Percentiles rank a stretch among this genome's conserved stretches.
Conservation (phyloP, 1,284 basidiomycete species). For the Ceratobasidium theobromae region DNA sequence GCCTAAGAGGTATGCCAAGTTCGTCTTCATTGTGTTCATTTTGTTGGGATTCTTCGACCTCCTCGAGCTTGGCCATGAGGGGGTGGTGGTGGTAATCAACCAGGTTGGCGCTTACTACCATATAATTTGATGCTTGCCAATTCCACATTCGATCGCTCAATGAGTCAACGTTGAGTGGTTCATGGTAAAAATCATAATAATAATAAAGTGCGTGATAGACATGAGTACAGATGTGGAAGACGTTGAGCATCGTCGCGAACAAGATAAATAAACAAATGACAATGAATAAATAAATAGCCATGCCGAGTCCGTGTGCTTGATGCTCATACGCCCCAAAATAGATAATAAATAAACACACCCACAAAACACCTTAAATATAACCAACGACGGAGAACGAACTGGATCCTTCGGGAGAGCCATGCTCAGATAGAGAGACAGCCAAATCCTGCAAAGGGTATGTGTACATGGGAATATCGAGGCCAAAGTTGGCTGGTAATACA, state of each 20-base stretch:
- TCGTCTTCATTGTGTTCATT: slow-evolving; percentile 14
- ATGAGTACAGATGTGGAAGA: slow-evolving; percentile 11
- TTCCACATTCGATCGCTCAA: too few species aligned
- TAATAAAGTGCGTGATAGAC: slow-evolving; percentile 10
- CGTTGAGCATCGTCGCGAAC: slow-evolving; percentile 30
- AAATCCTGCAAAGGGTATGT: slow-evolving; percentile 29
- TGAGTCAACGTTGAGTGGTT: too few species aligned
- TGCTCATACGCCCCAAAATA: slow-evolving; percentile 11
- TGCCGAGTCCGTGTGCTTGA: slow-evolving; percentile 26
- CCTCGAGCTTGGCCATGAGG: slow-evolving; percentile 18
- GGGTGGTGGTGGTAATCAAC: too few species aligned
- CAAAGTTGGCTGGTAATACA: slow-evolving; percentile 31
- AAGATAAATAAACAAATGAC: slow-evolving; percentile 11
- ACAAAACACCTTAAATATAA: slow-evolving; percentile 19
- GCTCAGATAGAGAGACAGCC: slow-evolving; percentile 21
- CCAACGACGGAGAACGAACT: slow-evolving; percentile 21
- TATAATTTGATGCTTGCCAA: slow-evolving; percentile 9
- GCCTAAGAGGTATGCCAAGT: slow-evolving; percentile 13
- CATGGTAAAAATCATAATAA: slow-evolving; percentile 7
- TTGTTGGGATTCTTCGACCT: neutral
- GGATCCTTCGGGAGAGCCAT: slow-evolving; percentile 29
- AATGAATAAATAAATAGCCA: slow-evolving; percentile 10
- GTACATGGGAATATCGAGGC: slow-evolving; percentile 31
- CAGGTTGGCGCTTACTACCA: too few species aligned
- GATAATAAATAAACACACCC: slow-evolving; percentile 28